Evolutionary conservation across 1,139 yeast genomes (phyloP).

Genomic region (Entelexis sorbosivorans): DNA sequence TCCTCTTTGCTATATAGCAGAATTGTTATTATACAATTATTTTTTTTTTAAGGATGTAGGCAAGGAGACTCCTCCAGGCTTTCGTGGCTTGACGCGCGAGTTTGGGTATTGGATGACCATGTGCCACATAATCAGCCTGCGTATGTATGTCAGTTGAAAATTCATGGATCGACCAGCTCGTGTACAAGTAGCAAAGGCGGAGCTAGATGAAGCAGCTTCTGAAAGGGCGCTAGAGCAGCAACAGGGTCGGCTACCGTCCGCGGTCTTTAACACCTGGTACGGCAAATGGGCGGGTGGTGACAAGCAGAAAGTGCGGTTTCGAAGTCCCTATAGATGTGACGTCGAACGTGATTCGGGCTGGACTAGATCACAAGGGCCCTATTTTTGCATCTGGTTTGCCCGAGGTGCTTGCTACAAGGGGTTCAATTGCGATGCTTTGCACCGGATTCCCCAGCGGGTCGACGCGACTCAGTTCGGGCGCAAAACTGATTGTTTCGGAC

Average conservation of each 20-base stretch:
- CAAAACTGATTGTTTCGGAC: constrained; percentile 82
- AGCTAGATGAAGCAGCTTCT: constrained; percentile 48
- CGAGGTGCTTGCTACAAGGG: constrained; percentile 81
- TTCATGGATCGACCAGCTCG: constrained; percentile 39
- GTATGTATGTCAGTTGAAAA: not conserved
- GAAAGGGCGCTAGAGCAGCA: constrained; percentile 26
- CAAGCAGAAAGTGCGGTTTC: constrained; percentile 32
- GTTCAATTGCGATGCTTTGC: constrained; percentile 60
- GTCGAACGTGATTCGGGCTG: constrained; percentile 58
- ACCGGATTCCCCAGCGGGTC: constrained; percentile 53
- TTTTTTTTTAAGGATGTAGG: too few relatives aligned
- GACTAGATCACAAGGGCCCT: constrained; percentile 42
- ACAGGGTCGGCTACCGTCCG: constrained; percentile 47
- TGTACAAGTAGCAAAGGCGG: constrained; percentile 59
- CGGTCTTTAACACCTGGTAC: constrained; percentile 78
- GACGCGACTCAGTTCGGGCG: constrained; percentile 39
- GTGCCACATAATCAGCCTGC: not conserved
- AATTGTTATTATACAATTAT: too few relatives aligned
- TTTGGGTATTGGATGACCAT: not conserved
- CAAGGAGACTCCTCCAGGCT: too few relatives aligned
- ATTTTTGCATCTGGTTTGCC: constrained; percentile 74
- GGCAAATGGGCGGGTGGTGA: constrained; percentile 56
- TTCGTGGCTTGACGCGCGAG: too few relatives aligned
- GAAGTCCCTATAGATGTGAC: constrained; percentile 46
- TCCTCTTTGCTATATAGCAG: too few relatives aligned